Conservation (phyloP, 495 filamentous ascomycete species). For the Lindgomyces ingoldianus region DNA sequence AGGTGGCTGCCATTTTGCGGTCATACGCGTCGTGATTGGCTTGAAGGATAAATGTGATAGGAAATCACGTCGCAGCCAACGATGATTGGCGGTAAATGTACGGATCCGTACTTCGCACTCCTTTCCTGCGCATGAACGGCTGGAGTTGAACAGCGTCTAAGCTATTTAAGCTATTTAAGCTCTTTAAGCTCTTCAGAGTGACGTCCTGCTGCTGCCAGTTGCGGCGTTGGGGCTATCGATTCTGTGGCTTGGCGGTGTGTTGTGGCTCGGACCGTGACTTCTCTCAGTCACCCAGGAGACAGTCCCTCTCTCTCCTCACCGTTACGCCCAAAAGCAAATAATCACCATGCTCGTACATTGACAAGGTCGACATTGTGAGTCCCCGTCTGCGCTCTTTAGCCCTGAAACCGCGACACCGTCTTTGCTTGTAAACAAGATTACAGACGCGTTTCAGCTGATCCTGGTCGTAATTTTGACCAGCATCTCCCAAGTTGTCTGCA, state of each 20-base stretch:
- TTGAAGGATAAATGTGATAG: not conserved
- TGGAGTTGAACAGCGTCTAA: not conserved
- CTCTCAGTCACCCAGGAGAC: not conserved
- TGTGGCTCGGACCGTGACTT: not conserved
- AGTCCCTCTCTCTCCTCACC: not conserved
- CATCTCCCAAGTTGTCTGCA: conserved; percentile 31
- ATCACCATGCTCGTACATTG: not conserved
- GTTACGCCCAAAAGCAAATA: not conserved
- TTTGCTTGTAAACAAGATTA: conserved; percentile 37
- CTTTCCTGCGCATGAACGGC: not conserved
- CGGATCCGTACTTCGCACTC: no score
- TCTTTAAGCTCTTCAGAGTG: not conserved
- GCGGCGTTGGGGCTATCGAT: not conserved
- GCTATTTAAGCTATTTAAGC: not conserved
- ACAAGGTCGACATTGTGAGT: conserved; percentile 24
- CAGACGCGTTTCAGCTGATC: conserved; percentile 40
- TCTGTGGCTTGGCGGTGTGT: not conserved
- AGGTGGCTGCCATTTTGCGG: no score
- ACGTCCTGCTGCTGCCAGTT: not conserved
- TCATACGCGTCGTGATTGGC: not conserved
- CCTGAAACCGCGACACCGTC: conserved; percentile 27
- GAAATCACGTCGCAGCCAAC: not conserved
- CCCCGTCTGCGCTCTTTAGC: conserved; percentile 6
- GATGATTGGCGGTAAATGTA: not conserved
- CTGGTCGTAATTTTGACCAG: conserved; percentile 36